Percentiles rank a stretch among this genome's conserved stretches.
Conservation (phyloP, 805 yeast species). For the Komagataella ulmi region DNA sequence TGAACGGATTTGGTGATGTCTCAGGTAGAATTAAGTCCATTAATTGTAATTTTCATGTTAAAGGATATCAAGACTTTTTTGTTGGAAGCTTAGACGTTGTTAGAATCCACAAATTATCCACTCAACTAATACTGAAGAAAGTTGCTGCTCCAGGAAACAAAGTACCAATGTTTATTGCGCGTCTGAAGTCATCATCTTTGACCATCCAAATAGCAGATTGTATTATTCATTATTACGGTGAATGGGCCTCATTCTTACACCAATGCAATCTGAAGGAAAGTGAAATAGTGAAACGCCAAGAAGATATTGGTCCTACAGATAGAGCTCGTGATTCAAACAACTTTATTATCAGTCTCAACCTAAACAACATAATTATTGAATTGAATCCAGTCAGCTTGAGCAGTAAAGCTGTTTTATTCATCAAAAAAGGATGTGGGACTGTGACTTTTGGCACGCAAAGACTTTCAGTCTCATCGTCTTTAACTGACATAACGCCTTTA, state of each 20-base stretch:
- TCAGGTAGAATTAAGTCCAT: neutral
- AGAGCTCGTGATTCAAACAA: neutral
- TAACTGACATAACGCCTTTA: slow-evolving; percentile 35
- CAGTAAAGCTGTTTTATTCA: slow-evolving; percentile 37
- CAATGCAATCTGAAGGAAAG: neutral
- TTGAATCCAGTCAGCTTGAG: slow-evolving; percentile 47
- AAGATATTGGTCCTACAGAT: neutral
- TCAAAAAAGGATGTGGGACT: slow-evolving; percentile 43
- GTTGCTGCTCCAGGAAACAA: slow-evolving; percentile 11
- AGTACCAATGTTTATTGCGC: slow-evolving; percentile 27
- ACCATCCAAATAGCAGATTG: slow-evolving; percentile 34
- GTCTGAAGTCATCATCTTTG: slow-evolving; percentile 19
- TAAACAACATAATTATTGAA: slow-evolving; percentile 44
- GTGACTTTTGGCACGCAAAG: slow-evolving; percentile 21
- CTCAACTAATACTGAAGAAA: neutral
- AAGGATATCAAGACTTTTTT: neutral
- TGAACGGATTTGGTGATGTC: neutral
- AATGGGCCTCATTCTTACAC: slow-evolving; percentile 38
- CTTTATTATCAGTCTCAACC: slow-evolving; percentile 3
- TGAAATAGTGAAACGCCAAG: neutral
- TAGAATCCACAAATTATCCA: neutral
- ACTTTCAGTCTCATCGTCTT: slow-evolving; percentile 25
- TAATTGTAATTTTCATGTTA: neutral
- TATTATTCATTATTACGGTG: slow-evolving; percentile 42
- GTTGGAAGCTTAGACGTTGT: neutral